Percentiles rank a stretch among this genome's conserved stretches.
These are phyloP conservation scores for Sphagnurus paluster DNA, from an alignment of 1,284 basidiomycete species.

Conservation along the genomic window DNA sequence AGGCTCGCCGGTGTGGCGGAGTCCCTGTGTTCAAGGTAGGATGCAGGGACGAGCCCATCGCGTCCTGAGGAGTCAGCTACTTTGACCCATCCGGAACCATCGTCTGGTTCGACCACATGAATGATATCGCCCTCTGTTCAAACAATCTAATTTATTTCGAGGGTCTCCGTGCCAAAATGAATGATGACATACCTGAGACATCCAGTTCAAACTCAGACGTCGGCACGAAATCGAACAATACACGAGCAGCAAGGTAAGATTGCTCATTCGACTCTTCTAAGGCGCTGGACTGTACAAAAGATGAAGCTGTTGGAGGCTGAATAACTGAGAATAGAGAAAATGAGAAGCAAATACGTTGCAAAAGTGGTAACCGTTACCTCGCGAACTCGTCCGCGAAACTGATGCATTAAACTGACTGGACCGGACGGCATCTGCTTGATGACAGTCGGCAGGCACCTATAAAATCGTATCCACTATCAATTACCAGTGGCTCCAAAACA, in stretches of 20 bases:
- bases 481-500: not conserved
- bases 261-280: conserved; percentile 38
- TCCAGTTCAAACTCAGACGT: conserved; percentile 75
- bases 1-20: conserved; percentile 20
- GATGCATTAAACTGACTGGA: conserved; percentile 24
- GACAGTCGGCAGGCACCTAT: conserved; percentile 74
- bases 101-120: conserved; percentile 70
- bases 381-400: conserved; percentile 24
- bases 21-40: conserved; percentile 58
- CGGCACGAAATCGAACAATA: conserved; percentile 71
- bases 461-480: not conserved
- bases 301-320: conserved; percentile 49
- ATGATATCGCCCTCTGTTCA: conserved; percentile 59
- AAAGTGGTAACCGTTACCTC: conserved; percentile 19
- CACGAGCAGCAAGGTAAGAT: conserved; percentile 47
- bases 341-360: not conserved
- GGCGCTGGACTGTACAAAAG: conserved; percentile 46
- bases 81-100: conserved; percentile 87
- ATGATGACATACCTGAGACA: conserved; percentile 54
- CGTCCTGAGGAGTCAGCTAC: conserved; percentile 56
- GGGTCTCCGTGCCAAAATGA: not conserved
- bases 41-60: conserved; percentile 76
- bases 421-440: conserved; percentile 26
- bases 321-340: conserved; percentile 14
- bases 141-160: conserved; percentile 2